Evolutionary conservation across 2,329 filamentous ascomycete genomes (phyloP).

Genomic region (Nothophoma quercina): DNA sequence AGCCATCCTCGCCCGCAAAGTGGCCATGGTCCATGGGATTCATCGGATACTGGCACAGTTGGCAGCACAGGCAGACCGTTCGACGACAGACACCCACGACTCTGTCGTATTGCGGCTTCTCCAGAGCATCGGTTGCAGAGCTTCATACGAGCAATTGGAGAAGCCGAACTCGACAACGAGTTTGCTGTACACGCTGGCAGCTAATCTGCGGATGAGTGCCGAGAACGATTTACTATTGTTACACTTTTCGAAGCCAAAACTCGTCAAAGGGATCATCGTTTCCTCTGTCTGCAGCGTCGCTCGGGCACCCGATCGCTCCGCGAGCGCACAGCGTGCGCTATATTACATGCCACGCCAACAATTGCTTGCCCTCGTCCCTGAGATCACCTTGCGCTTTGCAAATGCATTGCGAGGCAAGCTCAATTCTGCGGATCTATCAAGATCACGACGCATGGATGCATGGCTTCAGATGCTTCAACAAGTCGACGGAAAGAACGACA

Average conservation of each 20-base stretch:
- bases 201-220: not conserved
- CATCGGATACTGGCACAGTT: not conserved
- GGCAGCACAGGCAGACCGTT: not conserved
- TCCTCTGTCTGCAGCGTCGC: conserved; percentile 5
- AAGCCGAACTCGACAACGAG: not conserved
- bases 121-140: not conserved
- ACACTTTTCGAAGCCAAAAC: not conserved
- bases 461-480: conserved; percentile 33
- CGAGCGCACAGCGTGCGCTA: conserved; percentile 15
- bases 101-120: conserved; percentile 4
- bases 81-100: conserved; percentile 7
- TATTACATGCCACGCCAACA: conserved; percentile 20
- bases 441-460: conserved; percentile 7
- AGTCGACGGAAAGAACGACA: conserved; percentile 17
- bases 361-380: conserved; percentile 14
- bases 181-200: conserved; percentile 5
- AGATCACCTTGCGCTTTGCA: conserved; percentile 19
- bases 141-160: not conserved
- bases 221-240: conserved; percentile 1
- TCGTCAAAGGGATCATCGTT: not conserved
- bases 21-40: not conserved
- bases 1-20: not conserved
- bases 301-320: not conserved
- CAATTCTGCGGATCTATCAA: not conserved
- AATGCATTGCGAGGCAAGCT: not conserved